Conservation (phyloP, 2,329 filamentous ascomycete species). For the Rutstroemia sp. region DNA sequence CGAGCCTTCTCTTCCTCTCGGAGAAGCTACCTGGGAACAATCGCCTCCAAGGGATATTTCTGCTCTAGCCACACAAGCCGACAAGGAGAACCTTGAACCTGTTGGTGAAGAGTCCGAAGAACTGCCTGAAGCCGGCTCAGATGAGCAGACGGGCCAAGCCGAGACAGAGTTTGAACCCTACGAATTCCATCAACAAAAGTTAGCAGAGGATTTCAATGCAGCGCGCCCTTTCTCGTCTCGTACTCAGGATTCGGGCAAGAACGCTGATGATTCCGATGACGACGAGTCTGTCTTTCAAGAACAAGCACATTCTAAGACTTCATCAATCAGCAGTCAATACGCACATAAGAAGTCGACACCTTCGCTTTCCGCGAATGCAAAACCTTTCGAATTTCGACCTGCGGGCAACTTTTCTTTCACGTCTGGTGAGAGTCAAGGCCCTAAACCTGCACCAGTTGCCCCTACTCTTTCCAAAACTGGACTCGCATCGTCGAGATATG, state of each 20-base stretch:
- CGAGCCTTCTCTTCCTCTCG: conserved; percentile 37
- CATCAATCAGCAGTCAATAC: conserved; percentile 12
- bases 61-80: conserved; percentile 10
- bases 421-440: conserved; percentile 14
- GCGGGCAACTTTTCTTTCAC: conserved; percentile 22
- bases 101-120: conserved; percentile 10
- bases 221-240: conserved; percentile 26
- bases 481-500: conserved; percentile 25
- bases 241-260: not conserved
- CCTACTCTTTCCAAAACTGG: conserved; percentile 7
- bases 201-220: conserved; percentile 33
- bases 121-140: conserved; percentile 21
- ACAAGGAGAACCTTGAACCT: conserved; percentile 29
- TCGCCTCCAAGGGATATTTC: conserved; percentile 24
- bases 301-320: conserved; percentile 9
- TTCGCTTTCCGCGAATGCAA: conserved; percentile 64
- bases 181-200: conserved; percentile 45
- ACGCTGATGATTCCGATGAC: conserved; percentile 22
- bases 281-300: too few species aligned
- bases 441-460: conserved; percentile 5
- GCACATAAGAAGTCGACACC: conserved; percentile 38
- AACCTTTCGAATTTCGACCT: conserved; percentile 48
- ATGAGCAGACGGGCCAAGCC: conserved; percentile 37
- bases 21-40: conserved; percentile 28
- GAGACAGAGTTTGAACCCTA: conserved; percentile 51